Evolutionary conservation across 1,139 yeast species (phyloP), one percentile per base, ranked within the genome.

Genomic region (Lizanozyma gosingica): DNA sequence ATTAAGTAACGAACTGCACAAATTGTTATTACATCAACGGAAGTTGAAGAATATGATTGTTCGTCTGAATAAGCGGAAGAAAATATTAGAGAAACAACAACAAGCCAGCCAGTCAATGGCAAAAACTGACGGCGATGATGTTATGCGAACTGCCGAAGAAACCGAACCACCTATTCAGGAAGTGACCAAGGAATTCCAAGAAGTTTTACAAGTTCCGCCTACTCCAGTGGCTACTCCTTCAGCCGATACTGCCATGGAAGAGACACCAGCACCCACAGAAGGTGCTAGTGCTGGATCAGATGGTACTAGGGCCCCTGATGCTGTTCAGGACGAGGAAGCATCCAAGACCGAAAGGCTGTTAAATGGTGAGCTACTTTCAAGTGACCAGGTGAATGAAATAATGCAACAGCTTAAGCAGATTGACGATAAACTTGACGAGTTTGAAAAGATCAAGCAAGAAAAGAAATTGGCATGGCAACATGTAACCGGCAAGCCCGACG

Each of bases 1-100:
- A 62, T 55, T 78, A 43, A 65, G 73, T 46, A 71, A 71, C 47
- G 76, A 70, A 50, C 69, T 73, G 50, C 76, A 71, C 51, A 69
- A 69, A 50, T 56, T 70, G 38, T 57, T 71, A 44, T 60, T 71
- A 39, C 67, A 66, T 40, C 76, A 71, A 51, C 55, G 76, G 34
- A 69, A 67, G 46, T 55, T 70, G 45, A 70, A 68, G 49, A 69
- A 69, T 47, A 51, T 63, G 45, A 55, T 68, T 41, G 71, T 63
- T 4, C 56, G 72, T 39, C 72, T 64, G 69, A 68, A 66, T 43
- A 69, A 69, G 48, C 59, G 59, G 48, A 66, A 66, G 52, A 67
- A 64, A 53, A 43, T 53, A 18, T 37, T 50, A 36, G 45, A 14
- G 18, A 29, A 16, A 37, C 41, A 18, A 43, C 46, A 18, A 45